These are phyloP conservation scores for Sungouiozyma intestinalis DNA, from an alignment of 805 yeast genomes.

Conservation along the genomic window DNA sequence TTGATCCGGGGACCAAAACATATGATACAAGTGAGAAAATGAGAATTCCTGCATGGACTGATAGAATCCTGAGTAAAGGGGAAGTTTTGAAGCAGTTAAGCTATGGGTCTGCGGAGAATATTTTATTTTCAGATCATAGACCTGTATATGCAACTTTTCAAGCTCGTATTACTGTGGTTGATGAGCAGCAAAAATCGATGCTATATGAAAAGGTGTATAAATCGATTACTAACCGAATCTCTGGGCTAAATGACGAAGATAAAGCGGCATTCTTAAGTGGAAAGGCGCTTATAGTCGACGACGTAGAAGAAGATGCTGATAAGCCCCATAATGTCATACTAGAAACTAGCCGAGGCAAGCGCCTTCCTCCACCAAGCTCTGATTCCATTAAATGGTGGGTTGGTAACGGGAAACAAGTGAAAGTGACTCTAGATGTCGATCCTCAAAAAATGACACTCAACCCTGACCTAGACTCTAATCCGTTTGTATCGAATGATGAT, in stretches of 20 bases:
- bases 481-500: constrained; percentile 47
- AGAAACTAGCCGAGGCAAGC: constrained; percentile 17
- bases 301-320: background rate
- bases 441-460: constrained; percentile 43
- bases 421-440: constrained; percentile 41
- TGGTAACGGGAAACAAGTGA: constrained; percentile 64
- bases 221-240: constrained; percentile 37
- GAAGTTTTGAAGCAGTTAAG: constrained; percentile 44
- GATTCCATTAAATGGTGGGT: constrained; percentile 89
- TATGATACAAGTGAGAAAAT: constrained; percentile 89
- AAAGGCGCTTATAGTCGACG: constrained; percentile 6
- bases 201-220: constrained; percentile 50
- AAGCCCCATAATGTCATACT: constrained; percentile 1
- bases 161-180: constrained; percentile 54
- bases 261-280: constrained; percentile 40
- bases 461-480: constrained; percentile 61
- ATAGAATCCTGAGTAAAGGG: constrained; percentile 65
- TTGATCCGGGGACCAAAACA: constrained; percentile 68
- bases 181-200: constrained; percentile 42
- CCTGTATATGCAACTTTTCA: constrained; percentile 73
- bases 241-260: constrained; percentile 31
- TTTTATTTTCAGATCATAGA: constrained; percentile 76
- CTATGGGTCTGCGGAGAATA: constrained; percentile 48
- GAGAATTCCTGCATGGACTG: constrained; percentile 97
- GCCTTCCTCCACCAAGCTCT: constrained; percentile 81